Evolutionary conservation across 768 basidiomycete species (phyloP).

Genomic region (Tricholoma flavovirens): DNA sequence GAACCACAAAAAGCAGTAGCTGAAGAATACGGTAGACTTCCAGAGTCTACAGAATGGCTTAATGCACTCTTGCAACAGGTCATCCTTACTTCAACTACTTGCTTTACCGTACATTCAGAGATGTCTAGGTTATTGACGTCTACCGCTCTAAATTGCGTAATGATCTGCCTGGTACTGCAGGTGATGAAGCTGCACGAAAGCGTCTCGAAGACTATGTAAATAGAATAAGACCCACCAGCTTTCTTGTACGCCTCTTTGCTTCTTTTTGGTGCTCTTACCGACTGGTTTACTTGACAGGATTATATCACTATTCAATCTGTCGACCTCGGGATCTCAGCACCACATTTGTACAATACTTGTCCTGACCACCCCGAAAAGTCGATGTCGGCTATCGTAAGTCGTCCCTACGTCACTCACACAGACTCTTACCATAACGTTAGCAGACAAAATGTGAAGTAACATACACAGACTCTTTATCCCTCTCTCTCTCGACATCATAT

Average conservation of each 20-base stretch:
- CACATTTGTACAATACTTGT: conserved; percentile 67
- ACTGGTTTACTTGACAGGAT: conserved; percentile 44
- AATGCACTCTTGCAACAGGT: conserved; percentile 84
- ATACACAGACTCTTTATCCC: conserved; percentile 78
- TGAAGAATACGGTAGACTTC: conserved; percentile 21
- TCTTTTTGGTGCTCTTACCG: not conserved
- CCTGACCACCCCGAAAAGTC: conserved; percentile 31
- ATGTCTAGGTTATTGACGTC: conserved; percentile 54
- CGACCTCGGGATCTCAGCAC: conserved; percentile 77
- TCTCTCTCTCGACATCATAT: conserved; percentile 79
- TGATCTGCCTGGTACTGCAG: conserved; percentile 62
- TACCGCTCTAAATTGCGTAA: conserved; percentile 77
- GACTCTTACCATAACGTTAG: conserved; percentile 30
- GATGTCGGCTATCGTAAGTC: conserved; percentile 26
- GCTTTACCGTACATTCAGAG: not conserved
- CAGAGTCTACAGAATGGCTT: conserved; percentile 89
- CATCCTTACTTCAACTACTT: conserved; percentile 7
- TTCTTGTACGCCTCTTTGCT: conserved; percentile 50
- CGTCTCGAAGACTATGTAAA: conserved; percentile 82
- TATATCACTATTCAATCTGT: conserved; percentile 82
- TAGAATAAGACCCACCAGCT: conserved; percentile 59
- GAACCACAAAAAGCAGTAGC: conserved; percentile 14
- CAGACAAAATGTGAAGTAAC: conserved; percentile 78
- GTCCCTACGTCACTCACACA: not conserved
- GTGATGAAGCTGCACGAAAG: conserved; percentile 77